phyloP scores from a whole-genome alignment of 2,329 filamentous ascomycete species.

The Aurifilum marmelostoma region DNA sequence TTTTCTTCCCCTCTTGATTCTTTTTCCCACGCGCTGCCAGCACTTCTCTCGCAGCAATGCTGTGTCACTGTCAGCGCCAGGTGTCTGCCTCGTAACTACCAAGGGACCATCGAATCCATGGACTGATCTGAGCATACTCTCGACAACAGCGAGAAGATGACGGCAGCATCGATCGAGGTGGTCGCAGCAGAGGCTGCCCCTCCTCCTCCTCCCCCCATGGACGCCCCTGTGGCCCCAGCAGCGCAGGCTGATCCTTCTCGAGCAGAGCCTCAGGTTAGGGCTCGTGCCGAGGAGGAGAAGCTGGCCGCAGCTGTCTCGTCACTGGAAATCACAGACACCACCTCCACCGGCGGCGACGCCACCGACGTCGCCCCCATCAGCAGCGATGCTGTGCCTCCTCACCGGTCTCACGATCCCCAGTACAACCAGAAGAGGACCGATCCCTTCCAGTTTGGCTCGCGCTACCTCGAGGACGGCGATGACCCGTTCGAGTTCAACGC shows the following conservation, averaged over 20 bases:
- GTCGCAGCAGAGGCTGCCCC: constrained; percentile 23
- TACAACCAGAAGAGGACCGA: constrained; percentile 84
- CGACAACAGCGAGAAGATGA: constrained; percentile 16
- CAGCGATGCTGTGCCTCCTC: constrained; percentile 48
- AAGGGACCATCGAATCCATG: not conserved
- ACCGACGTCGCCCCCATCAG: not conserved
- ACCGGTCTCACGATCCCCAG: constrained; percentile 71
- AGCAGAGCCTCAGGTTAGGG: constrained; percentile 31
- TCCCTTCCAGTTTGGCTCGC: constrained; percentile 94
- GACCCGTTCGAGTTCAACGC: constrained; percentile 97
- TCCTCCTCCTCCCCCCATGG: constrained; percentile 12
- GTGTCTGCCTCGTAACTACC: constrained; percentile 10
- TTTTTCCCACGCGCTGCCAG: constrained; percentile 4
- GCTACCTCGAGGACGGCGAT: constrained; percentile 80
- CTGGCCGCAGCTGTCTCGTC: constrained; percentile 23
- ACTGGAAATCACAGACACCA: constrained; percentile 15
- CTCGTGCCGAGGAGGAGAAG: constrained; percentile 28
- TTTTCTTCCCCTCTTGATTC: not conserved
- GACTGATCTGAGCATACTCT: not conserved
- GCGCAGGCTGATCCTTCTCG: constrained; percentile 23
- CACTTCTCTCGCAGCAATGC: constrained; percentile 22
- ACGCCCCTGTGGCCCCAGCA: constrained; percentile 1
- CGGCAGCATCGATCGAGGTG: constrained; percentile 23
- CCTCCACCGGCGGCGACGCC: not conserved
- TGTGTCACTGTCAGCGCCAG: constrained; percentile 7